Evolutionary conservation across 2,329 filamentous ascomycete species (phyloP).

Genomic region (Fusarium heterosporum): DNA sequence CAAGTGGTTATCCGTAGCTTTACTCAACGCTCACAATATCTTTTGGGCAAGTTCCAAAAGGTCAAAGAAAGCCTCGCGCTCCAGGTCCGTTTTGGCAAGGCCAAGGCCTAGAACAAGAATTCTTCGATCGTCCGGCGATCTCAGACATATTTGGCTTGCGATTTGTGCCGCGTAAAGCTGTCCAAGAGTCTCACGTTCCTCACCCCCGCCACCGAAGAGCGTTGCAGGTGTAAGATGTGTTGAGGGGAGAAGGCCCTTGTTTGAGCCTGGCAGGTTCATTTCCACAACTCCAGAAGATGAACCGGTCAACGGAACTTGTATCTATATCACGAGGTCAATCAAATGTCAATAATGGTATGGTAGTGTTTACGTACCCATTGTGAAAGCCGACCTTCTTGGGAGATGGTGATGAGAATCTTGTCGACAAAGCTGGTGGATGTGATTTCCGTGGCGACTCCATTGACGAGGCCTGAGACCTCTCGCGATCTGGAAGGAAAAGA

Average conservation of each 20-base stretch:
- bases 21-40: conserved; percentile 57
- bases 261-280: conserved; percentile 63
- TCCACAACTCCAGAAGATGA: conserved; percentile 73
- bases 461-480: conserved; percentile 70
- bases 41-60: conserved; percentile 72
- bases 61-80: conserved; percentile 72
- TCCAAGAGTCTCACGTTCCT: conserved; percentile 83
- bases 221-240: conserved; percentile 87
- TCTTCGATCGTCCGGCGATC: conserved; percentile 72
- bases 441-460: conserved; percentile 77
- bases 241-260: conserved; percentile 73
- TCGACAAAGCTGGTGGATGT: conserved; percentile 82
- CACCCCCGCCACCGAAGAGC: conserved; percentile 83
- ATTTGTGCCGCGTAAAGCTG: conserved; percentile 92
- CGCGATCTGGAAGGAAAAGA: conserved; percentile 76
- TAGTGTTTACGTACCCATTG: conserved; percentile 78
- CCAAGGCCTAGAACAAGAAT: conserved; percentile 73
- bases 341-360: not conserved
- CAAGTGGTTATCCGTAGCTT: not conserved
- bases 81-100: conserved; percentile 61
- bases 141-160: conserved; percentile 80
- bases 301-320: conserved; percentile 82
- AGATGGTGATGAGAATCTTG: conserved; percentile 90
- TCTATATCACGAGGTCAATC: conserved; percentile 56
- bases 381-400: conserved; percentile 84